These are phyloP conservation scores for Sanghuangporus weigelae DNA, from an alignment of 1,284 basidiomycete species.

Conservation along the genomic window DNA sequence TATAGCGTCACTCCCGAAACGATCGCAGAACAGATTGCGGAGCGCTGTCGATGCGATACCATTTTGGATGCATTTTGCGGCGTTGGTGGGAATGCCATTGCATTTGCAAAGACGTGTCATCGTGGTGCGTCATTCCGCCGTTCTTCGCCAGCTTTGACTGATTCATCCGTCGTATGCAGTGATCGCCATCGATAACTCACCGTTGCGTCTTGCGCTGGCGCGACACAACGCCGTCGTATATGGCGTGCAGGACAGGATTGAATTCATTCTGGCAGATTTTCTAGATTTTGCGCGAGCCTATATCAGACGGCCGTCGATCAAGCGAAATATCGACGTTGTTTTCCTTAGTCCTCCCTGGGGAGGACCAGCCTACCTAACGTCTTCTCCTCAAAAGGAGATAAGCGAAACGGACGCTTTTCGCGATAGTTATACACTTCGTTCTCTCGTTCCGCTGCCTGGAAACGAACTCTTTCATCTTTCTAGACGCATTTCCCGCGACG, in stretches of 20 bases:
- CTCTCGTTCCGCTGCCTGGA: constrained; percentile 78
- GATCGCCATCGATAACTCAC: constrained; percentile 89
- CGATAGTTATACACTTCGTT: constrained; percentile 63
- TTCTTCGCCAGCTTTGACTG: not conserved
- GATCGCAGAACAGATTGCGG: constrained; percentile 89
- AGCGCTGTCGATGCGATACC: constrained; percentile 80
- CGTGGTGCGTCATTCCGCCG: constrained; percentile 49
- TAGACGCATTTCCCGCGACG: constrained; percentile 65
- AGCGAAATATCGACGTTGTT: constrained; percentile 70
- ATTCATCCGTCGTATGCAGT: constrained; percentile 43
- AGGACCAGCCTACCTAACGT: constrained; percentile 66
- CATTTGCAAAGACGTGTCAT: constrained; percentile 93
- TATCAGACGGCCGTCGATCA: constrained; percentile 26
- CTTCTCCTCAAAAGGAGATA: constrained; percentile 22
- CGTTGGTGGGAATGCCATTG: constrained; percentile 96
- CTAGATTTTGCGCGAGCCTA: constrained; percentile 69
- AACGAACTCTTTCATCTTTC: constrained; percentile 74
- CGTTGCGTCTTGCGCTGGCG: constrained; percentile 78
- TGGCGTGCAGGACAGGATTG: constrained; percentile 90
- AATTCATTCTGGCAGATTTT: constrained; percentile 89
- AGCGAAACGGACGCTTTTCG: constrained; percentile 18
- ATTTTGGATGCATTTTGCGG: constrained; percentile 95
- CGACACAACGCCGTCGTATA: constrained; percentile 90
- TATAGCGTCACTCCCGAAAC: constrained; percentile 94
- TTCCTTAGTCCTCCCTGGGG: constrained; percentile 96